Evolutionary conservation across 768 basidiomycete species (phyloP).

Genomic region (Podaxis sp.): DNA sequence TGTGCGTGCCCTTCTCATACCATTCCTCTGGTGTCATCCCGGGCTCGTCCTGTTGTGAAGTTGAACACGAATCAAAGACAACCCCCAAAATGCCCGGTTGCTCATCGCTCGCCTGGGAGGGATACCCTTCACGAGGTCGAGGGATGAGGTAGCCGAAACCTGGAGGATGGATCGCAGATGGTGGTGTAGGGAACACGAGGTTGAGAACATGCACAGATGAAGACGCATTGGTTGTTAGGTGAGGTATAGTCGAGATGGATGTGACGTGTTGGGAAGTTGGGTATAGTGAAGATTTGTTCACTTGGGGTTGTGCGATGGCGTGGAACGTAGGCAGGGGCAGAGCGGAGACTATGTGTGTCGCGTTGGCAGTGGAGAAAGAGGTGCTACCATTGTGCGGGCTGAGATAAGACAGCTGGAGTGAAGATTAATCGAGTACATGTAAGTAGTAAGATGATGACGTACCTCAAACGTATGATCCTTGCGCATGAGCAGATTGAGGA

Average conservation of each 20-base stretch:
- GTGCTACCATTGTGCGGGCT: background rate
- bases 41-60: constrained; percentile 51
- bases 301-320: constrained; percentile 32
- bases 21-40: constrained; percentile 17
- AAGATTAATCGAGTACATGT: constrained; percentile 1
- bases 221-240: constrained; percentile 66
- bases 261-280: constrained; percentile 20
- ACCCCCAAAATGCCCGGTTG: constrained; percentile 69
- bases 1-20: constrained; percentile 37
- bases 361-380: constrained; percentile 24
- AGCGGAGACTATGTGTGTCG: constrained; percentile 77
- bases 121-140: constrained; percentile 61
- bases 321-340: constrained; percentile 62
- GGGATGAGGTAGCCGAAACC: constrained; percentile 97
- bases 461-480: constrained; percentile 48
- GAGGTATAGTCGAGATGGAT: constrained; percentile 42
- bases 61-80: constrained; percentile 85
- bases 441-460: background rate
- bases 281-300: background rate
- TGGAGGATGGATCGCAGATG: constrained; percentile 62
- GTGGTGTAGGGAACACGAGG: constrained; percentile 69
- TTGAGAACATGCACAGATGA: constrained; percentile 89
- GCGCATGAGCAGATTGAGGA: constrained; percentile 33
- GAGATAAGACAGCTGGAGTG: constrained; percentile 8
- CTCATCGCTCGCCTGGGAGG: constrained; percentile 17